Conservation (phyloP, 495 filamentous ascomycete genomes). For the Talaromyces thailandensis region DNA sequence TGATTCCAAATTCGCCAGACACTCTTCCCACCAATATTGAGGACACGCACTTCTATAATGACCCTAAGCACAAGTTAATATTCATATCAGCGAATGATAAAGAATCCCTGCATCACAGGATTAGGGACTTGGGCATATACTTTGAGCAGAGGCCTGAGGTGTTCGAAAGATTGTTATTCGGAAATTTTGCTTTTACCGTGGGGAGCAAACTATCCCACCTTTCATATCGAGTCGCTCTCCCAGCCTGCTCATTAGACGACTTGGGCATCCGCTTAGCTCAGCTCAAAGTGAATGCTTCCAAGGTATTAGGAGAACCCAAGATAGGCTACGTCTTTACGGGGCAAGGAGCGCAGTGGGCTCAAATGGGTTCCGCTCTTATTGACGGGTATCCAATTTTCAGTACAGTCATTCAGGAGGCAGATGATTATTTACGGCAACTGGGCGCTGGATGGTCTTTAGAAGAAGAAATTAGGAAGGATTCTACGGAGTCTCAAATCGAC, state of each 20-base stretch:
- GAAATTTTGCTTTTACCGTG: constrained; percentile 22
- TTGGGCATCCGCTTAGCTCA: constrained; percentile 14
- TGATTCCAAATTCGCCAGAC: not conserved
- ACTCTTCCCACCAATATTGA: not conserved
- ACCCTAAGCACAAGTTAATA: constrained; percentile 18
- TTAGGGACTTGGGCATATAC: constrained; percentile 21
- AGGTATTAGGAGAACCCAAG: constrained; percentile 1
- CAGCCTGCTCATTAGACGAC: constrained; percentile 18
- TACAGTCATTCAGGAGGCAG: constrained; percentile 5
- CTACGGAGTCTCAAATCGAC: not conserved
- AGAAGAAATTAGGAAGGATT: constrained; percentile 11
- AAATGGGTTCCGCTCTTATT: constrained; percentile 19
- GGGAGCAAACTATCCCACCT: constrained; percentile 20
- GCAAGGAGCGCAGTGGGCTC: constrained; percentile 23
- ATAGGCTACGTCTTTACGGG: constrained; percentile 28
- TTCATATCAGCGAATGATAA: constrained; percentile 23
- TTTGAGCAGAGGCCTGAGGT: constrained; percentile 23
- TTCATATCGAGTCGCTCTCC: constrained; percentile 16
- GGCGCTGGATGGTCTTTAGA: constrained; percentile 10
- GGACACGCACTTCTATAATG: constrained; percentile 11
- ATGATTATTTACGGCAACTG: constrained; percentile 1
- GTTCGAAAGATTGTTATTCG: constrained; percentile 19
- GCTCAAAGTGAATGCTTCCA: constrained; percentile 9
- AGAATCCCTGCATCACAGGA: constrained; percentile 16
- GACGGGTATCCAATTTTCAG: constrained; percentile 7